A percentile compares a stretch with the other conserved stretches of the same genome.
Conservation (phyloP, 139 green algal genomes). For the Volvox reticuliferus region DNA sequence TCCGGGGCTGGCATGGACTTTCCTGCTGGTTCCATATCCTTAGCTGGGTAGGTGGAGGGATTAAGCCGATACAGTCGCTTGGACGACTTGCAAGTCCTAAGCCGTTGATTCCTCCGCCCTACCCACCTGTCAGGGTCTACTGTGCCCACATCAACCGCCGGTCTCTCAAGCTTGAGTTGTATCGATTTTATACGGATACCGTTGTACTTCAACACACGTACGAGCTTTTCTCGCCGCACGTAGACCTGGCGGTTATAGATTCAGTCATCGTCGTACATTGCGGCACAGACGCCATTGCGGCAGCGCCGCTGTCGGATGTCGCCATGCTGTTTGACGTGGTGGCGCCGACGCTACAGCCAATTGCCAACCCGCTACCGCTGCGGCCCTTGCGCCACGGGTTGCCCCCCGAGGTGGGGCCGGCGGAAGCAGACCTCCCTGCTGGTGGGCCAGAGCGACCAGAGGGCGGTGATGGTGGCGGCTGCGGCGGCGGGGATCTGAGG, state of each 20-base stretch:
- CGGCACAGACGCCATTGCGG: constrained; percentile 5
- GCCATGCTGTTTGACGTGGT: constrained; percentile 55
- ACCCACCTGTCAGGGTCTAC: constrained; percentile 70
- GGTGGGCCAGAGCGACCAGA: not conserved
- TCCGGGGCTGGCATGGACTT: too few species aligned
- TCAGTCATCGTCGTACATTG: constrained; percentile 47
- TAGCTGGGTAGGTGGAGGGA: too few species aligned
- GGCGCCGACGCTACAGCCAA: constrained; percentile 30
- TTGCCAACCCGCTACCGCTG: constrained; percentile 58
- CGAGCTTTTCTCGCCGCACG: constrained; percentile 54
- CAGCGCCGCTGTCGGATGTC: constrained; percentile 6
- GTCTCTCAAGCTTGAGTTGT: constrained; percentile 63
- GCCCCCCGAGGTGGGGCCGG: not conserved
- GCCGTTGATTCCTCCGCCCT: not conserved
- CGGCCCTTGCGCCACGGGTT: constrained; percentile 16
- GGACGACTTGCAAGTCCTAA: too few species aligned
- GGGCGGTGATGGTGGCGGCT: not conserved
- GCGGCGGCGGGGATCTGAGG: not conserved
- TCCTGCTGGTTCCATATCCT: too few species aligned
- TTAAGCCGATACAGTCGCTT: too few species aligned
- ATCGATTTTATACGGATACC: constrained; percentile 76
- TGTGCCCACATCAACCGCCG: constrained; percentile 61
- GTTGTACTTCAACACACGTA: constrained; percentile 68
- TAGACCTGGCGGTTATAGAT: constrained; percentile 56
- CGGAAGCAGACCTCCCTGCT: not conserved